Conservation (phyloP, 257 asterid genomes). For the Rubia yunnanensis region DNA sequence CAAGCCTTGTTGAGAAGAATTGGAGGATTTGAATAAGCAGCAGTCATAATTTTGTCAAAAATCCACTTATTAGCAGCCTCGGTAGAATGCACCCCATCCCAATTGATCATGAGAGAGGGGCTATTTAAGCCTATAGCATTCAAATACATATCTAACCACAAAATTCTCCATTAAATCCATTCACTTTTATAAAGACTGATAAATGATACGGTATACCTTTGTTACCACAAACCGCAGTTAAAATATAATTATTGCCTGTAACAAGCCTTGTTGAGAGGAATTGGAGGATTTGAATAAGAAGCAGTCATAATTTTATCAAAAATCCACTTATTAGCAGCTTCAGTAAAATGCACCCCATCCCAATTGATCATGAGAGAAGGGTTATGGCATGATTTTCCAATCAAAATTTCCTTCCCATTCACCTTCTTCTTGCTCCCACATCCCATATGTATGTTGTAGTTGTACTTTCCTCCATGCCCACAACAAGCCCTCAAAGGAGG, state of each 20-base stretch:
- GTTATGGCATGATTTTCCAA: slow-evolving; percentile 65
- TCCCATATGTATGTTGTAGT: slow-evolving; percentile 40
- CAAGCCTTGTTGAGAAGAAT: slow-evolving; percentile 54
- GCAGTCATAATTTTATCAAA: slow-evolving; percentile 64
- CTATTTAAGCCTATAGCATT: no score
- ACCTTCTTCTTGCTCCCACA: slow-evolving; percentile 59
- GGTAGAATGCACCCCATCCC: slow-evolving; percentile 87
- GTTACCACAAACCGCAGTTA: no score
- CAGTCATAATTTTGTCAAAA: slow-evolving; percentile 55
- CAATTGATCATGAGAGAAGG: slow-evolving; percentile 52
- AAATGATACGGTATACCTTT: no score
- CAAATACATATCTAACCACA: no score
- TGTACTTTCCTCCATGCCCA: slow-evolving; percentile 94
- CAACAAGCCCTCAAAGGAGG: slow-evolving; percentile 70
- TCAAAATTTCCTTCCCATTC: slow-evolving; percentile 46
- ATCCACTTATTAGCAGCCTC: slow-evolving; percentile 74
- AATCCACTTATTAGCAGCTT: slow-evolving; percentile 73
- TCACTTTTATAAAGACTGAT: no score
- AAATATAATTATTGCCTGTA: slow-evolving; percentile 15
- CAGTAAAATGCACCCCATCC: slow-evolving; percentile 80
- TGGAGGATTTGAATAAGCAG: slow-evolving; percentile 76
- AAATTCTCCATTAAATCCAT: no score
- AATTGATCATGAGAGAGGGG: slow-evolving; percentile 46
- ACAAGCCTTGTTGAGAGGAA: slow-evolving; percentile 55
- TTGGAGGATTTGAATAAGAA: slow-evolving; percentile 67